Evolutionary conservation across 148 eudicot species (phyloP).

Genomic region (Pharnaceum exiguum): DNA sequence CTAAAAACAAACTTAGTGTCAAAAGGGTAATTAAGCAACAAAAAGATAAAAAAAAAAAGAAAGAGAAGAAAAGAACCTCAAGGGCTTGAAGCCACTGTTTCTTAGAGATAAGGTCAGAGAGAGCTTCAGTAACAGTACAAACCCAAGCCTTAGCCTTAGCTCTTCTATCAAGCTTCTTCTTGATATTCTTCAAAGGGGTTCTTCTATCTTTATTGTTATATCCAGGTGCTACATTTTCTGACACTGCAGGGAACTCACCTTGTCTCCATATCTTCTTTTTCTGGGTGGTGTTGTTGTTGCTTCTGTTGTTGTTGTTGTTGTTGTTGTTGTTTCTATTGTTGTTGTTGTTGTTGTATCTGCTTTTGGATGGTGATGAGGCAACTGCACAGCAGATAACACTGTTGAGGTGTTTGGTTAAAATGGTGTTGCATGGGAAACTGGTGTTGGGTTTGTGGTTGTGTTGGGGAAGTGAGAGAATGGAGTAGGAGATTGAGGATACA

Average conservation of each 20-base stretch:
- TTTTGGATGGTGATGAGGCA: constrained; percentile 21
- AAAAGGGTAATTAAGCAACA: not conserved
- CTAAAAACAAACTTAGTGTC: not conserved
- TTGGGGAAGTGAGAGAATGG: constrained; percentile 27
- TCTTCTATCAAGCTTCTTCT: constrained; percentile 67
- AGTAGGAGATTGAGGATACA: constrained; percentile 48
- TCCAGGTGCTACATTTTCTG: constrained; percentile 32
- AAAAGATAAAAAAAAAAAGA: not conserved
- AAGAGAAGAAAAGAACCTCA: constrained; percentile 37
- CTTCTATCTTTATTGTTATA: constrained; percentile 33
- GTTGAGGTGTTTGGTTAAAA: constrained; percentile 7
- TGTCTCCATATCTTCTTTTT: constrained; percentile 67
- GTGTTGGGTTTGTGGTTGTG: constrained; percentile 10
- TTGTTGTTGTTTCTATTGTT: constrained; percentile 34
- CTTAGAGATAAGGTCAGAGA: constrained; percentile 60
- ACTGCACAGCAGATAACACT: constrained; percentile 21
- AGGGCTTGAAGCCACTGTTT: constrained; percentile 87
- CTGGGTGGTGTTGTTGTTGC: constrained; percentile 15
- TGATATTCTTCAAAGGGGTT: constrained; percentile 59
- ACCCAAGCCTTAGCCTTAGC: constrained; percentile 69
- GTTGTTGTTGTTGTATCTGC: constrained; percentile 10
- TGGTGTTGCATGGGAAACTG: constrained; percentile 10
- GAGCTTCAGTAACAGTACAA: constrained; percentile 76
- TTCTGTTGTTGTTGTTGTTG: constrained; percentile 25
- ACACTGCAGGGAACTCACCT: constrained; percentile 69